phyloP scores from a whole-genome alignment of 345 rosid genomes.

The Brassica nigra region DNA sequence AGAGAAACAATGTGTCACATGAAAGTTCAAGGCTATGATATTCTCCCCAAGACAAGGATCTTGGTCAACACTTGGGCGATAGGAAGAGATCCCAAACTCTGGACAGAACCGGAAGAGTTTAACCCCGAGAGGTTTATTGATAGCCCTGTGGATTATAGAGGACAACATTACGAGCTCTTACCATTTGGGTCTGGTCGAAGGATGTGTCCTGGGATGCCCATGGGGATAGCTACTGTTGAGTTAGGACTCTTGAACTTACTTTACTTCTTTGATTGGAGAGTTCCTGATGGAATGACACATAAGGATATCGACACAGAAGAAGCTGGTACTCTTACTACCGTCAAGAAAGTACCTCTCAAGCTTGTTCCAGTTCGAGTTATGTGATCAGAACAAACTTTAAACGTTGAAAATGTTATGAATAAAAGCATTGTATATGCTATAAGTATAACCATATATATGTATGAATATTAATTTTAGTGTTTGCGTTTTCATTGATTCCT shows the following conservation, averaged over 20 bases:
- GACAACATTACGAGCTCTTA: conserved; percentile 53
- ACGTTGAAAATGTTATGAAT: neutral
- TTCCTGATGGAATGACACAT: neutral
- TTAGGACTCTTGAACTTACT: neutral
- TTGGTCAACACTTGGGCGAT: conserved; percentile 48
- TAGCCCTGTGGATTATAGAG: conserved; percentile 49
- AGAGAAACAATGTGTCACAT: conserved; percentile 56
- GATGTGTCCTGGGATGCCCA: neutral
- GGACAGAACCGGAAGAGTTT: conserved; percentile 51
- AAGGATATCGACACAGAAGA: neutral
- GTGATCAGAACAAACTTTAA: conserved; percentile 18
- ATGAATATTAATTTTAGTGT: neutral
- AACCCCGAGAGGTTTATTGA: conserved; percentile 56
- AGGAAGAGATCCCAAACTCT: conserved; percentile 47
- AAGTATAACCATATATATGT: neutral
- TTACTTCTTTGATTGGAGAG: neutral
- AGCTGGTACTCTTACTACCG: conserved; percentile 3
- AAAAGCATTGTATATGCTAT: neutral
- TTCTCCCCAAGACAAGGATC: conserved; percentile 48
- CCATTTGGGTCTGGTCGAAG: conserved; percentile 48
- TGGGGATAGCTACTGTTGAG: neutral
- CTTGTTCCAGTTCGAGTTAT: neutral
- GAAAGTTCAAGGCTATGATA: conserved; percentile 47
- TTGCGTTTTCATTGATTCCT: neutral
- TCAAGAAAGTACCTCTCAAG: neutral